Percentiles rank a stretch among this genome's conserved stretches.
phyloP scores from a whole-genome alignment of 306 rosid species.

The Luffa aegyptiaca region DNA sequence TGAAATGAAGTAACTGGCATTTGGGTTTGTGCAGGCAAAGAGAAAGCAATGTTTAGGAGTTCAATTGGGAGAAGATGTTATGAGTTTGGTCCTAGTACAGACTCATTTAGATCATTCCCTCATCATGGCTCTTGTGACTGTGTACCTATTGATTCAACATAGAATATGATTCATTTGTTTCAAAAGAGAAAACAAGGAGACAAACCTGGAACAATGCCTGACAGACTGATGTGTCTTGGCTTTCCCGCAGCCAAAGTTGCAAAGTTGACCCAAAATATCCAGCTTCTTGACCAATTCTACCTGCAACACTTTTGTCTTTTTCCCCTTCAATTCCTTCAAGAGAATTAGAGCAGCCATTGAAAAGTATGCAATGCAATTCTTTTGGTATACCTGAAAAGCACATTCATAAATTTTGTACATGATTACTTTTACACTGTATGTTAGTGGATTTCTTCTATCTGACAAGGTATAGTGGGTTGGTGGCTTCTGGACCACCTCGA shows the following conservation, averaged over 20 bases:
- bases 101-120: constrained; percentile 22
- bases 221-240: background rate
- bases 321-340: background rate
- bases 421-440: background rate
- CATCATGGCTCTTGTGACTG: constrained; percentile 35
- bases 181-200: background rate
- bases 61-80: constrained; percentile 37
- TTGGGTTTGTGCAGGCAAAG: constrained; percentile 43
- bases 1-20: background rate
- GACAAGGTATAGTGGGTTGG: background rate
- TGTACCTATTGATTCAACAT: constrained; percentile 18
- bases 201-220: background rate
- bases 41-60: constrained; percentile 44
- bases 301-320: background rate
- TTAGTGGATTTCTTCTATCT: background rate
- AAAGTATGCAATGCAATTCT: background rate
- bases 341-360: background rate
- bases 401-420: background rate
- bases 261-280: background rate
- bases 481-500: background rate
- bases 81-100: constrained; percentile 25
- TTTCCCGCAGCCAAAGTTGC: background rate
- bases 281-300: background rate
- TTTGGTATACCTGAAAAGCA: background rate
- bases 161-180: constrained; percentile 17